phyloP scores from a whole-genome alignment of 202 grass and related monocot species.

The Digitaria exilis region DNA sequence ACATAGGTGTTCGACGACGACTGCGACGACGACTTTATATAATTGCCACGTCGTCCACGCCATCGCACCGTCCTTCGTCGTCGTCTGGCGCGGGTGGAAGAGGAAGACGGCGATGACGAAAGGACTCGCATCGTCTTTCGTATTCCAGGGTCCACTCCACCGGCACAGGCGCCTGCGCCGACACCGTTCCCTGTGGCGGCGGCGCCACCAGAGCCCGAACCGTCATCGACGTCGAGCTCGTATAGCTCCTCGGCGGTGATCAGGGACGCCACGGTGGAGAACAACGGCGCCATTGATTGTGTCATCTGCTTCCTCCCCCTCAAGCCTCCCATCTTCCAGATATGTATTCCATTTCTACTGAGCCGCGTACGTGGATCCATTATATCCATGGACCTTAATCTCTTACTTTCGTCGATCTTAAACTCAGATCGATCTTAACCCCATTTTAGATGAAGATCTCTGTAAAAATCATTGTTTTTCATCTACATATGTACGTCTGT shows the following conservation, averaged over 20 bases:
- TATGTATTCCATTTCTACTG: too few relatives aligned
- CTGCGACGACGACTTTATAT: too few relatives aligned
- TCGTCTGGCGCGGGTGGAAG: too few relatives aligned
- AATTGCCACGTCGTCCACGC: too few relatives aligned
- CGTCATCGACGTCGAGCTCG: background rate
- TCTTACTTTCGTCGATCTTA: too few relatives aligned
- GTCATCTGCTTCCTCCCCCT: slow-evolving; percentile 25
- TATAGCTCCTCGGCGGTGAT: background rate
- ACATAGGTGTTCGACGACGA: too few relatives aligned
- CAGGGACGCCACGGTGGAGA: background rate
- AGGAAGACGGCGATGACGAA: background rate
- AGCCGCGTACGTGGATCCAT: background rate
- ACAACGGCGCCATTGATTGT: background rate
- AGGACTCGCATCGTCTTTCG: background rate
- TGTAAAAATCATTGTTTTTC: background rate
- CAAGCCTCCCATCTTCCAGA: slow-evolving; percentile 5
- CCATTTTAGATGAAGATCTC: too few relatives aligned
- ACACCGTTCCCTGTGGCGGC: too few relatives aligned
- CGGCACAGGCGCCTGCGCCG: too few relatives aligned
- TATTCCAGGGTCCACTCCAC: background rate
- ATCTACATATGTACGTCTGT: too few relatives aligned
- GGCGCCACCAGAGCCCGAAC: background rate
- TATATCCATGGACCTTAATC: too few relatives aligned
- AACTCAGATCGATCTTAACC: background rate
- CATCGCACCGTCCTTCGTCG: too few relatives aligned